Percentiles rank a stretch among this genome's conserved stretches.
These are phyloP conservation scores for Ampelocalamus luodianensis DNA, from an alignment of 176 grass and related monocot genomes.

Conservation along the genomic window DNA sequence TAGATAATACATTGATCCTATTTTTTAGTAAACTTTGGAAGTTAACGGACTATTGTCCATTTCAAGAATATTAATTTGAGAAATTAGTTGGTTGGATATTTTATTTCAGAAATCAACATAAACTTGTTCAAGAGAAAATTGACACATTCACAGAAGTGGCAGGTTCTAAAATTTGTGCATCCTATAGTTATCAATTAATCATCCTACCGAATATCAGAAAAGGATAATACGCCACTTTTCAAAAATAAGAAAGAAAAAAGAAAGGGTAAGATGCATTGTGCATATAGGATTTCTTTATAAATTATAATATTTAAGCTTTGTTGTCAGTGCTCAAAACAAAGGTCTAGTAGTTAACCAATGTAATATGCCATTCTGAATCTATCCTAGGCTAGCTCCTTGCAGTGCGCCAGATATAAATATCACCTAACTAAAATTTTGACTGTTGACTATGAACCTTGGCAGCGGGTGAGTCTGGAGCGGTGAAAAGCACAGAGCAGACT, in stretches of 20 bases:
- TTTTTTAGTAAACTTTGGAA: neutral
- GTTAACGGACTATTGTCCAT: neutral
- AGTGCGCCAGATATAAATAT: neutral
- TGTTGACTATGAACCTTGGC: conserved; percentile 59
- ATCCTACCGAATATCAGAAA: neutral
- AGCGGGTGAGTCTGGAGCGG: conserved; percentile 64
- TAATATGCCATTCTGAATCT: conserved; percentile 5
- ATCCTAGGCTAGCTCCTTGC: neutral
- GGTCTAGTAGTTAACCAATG: neutral
- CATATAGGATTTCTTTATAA: neutral
- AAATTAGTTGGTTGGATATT: neutral
- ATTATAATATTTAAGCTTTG: neutral
- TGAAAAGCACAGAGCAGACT: conserved; percentile 78
- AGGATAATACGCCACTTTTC: neutral
- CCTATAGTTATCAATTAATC: neutral
- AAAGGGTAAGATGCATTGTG: neutral
- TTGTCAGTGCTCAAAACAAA: neutral
- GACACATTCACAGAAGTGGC: neutral
- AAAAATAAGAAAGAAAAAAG: neutral
- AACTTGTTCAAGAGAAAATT: neutral
- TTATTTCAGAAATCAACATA: neutral
- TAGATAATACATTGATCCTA: neutral
- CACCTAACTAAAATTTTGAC: neutral
- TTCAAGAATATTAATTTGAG: neutral
- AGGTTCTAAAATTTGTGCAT: neutral